Evolutionary conservation across 352 stramenopile species (phyloP).

Genomic region (Pythium plurisporium): DNA sequence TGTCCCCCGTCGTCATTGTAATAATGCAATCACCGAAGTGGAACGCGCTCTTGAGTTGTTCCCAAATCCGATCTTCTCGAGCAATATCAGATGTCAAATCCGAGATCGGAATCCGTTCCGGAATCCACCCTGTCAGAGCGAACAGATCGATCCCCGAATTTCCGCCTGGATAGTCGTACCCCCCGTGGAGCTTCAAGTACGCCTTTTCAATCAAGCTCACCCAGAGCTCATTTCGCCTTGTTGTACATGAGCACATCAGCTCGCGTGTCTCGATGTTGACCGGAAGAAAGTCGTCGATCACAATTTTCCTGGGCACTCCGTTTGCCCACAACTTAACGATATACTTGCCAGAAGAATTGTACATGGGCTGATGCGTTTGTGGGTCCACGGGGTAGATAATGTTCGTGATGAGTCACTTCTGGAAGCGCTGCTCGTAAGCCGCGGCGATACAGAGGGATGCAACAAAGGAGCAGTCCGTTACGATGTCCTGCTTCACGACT

Average conservation of each 20-base stretch:
- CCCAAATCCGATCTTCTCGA: constrained; percentile 67
- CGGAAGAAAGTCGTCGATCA: constrained; percentile 95
- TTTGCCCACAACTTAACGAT: constrained; percentile 97
- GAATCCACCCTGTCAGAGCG: constrained; percentile 98
- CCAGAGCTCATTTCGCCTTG: constrained; percentile 78
- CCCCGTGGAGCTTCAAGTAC: constrained; percentile 97
- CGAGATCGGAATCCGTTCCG: constrained; percentile 85
- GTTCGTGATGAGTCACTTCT: constrained; percentile 90
- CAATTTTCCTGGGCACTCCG: constrained; percentile 89
- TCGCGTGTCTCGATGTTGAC: constrained; percentile 65
- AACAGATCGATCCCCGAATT: constrained; percentile 98
- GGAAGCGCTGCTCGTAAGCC: constrained; percentile 89
- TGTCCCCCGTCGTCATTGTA: constrained; percentile 92
- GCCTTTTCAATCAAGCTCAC: constrained; percentile 99
- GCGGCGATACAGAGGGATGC: constrained; percentile 90
- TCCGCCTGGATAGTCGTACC: constrained; percentile 96
- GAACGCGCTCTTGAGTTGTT: constrained; percentile 90
- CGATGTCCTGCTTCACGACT: constrained; percentile 84
- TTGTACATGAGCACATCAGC: constrained; percentile 83
- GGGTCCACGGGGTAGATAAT: constrained; percentile 94
- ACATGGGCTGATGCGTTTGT: constrained; percentile 48
- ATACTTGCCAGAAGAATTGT: constrained; percentile 95
- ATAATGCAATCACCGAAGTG: constrained; percentile 97
- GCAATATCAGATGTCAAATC: constrained; percentile 27
- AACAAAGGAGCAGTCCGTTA: constrained; percentile 93